phyloP scores from a whole-genome alignment of 495 filamentous ascomycete genomes.

The Tetracladium marchalianum region DNA sequence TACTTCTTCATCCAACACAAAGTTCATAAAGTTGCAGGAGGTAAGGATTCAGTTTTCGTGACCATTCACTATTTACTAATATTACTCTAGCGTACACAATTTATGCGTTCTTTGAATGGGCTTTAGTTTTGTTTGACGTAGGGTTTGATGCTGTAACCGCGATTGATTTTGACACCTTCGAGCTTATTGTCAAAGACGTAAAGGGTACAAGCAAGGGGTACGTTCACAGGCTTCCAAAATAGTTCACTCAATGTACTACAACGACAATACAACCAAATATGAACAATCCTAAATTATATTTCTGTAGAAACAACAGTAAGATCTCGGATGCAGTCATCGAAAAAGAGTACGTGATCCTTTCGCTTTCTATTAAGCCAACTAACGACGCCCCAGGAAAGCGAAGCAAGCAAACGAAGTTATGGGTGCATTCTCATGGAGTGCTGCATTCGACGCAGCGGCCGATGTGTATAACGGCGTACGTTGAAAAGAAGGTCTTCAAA shows the following conservation, averaged over 20 bases:
- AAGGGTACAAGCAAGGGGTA: conserved; percentile 97
- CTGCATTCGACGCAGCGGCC: conserved; percentile 70
- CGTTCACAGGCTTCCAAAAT: conserved; percentile 95
- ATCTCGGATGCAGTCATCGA: conserved; percentile 70
- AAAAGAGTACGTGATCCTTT: conserved; percentile 58
- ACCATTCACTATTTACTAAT: conserved; percentile 6
- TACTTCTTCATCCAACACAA: conserved; percentile 99
- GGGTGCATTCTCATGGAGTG: conserved; percentile 61
- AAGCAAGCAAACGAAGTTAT: conserved; percentile 63
- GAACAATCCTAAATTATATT: conserved; percentile 23
- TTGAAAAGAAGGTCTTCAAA: conserved; percentile 8
- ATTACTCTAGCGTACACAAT: conserved; percentile 74
- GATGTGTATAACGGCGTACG: conserved; percentile 89
- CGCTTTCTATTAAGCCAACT: conserved; percentile 3
- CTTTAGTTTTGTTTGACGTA: conserved; percentile 88
- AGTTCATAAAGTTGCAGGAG: conserved; percentile 87
- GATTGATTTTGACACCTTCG: conserved; percentile 86
- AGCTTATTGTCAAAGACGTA: conserved; percentile 79
- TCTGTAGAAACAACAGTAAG: conserved; percentile 42
- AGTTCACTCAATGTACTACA: conserved; percentile 24
- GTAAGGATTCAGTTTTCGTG: conserved; percentile 35
- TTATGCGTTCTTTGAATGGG: conserved; percentile 98
- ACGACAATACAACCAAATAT: conserved; percentile 19
- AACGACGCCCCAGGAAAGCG: conserved; percentile 51
- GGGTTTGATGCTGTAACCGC: conserved; percentile 94